Percentiles rank a stretch among this genome's conserved stretches.
Evolutionary conservation across 2,329 filamentous ascomycete genomes (phyloP).

Genomic region (Pezizomycotina sp.): DNA sequence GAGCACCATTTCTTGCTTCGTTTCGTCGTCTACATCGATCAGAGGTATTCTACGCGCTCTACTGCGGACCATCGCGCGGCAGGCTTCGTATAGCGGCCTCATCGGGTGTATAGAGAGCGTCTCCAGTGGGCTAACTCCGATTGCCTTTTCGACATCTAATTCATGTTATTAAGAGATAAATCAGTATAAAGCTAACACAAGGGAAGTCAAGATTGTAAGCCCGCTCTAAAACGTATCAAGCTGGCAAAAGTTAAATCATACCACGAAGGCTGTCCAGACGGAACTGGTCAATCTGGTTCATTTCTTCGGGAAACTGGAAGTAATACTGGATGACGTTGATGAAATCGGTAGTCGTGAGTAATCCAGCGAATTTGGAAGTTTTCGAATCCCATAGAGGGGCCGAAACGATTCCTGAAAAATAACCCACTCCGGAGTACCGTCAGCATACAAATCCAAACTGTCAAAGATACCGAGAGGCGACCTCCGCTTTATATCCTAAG

Average conservation of each 20-base stretch:
- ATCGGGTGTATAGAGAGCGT: slow-evolving; percentile 91
- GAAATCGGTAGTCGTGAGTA: slow-evolving; percentile 90
- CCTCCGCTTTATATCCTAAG: not conserved
- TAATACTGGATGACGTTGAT: slow-evolving; percentile 99
- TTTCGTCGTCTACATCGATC: slow-evolving; percentile 88
- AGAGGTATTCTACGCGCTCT: slow-evolving; percentile 85
- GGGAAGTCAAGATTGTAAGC: not conserved
- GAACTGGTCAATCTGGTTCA: slow-evolving; percentile 84
- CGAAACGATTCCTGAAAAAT: slow-evolving; percentile 68
- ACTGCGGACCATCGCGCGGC: slow-evolving; percentile 82
- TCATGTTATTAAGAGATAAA: slow-evolving; percentile 5
- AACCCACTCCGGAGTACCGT: slow-evolving; percentile 7
- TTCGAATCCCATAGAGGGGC: slow-evolving; percentile 94
- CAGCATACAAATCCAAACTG: slow-evolving; percentile 16
- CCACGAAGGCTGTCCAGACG: slow-evolving; percentile 79
- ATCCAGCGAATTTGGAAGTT: slow-evolving; percentile 78
- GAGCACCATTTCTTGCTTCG: slow-evolving; percentile 76
- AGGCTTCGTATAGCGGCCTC: slow-evolving; percentile 83
- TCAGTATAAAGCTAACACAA: not conserved
- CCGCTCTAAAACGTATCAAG: not conserved
- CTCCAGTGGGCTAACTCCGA: slow-evolving; percentile 79
- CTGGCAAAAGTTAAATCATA: slow-evolving; percentile 31
- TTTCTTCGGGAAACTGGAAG: slow-evolving; percentile 84
- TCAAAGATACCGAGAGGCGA: not conserved
- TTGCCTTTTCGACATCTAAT: slow-evolving; percentile 82